Conservation (phyloP, 2,329 filamentous ascomycete species). For the Ophiostoma australiae region DNA sequence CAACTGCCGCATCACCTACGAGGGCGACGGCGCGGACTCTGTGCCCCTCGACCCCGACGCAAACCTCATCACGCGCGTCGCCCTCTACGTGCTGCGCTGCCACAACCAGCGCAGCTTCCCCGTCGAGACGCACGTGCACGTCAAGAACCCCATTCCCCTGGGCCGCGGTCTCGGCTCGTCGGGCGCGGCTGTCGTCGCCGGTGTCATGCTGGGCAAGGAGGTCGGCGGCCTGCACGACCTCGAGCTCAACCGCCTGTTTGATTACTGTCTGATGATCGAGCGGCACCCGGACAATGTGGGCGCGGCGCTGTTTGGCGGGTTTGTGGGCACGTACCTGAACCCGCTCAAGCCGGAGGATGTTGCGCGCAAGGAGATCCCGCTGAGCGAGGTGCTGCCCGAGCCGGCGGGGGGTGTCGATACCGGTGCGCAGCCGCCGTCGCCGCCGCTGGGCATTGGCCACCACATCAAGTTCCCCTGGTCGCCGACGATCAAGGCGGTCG, state of each 20-base stretch:
- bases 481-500: slow-evolving; percentile 90
- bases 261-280: slow-evolving; percentile 97
- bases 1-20: slow-evolving; percentile 88
- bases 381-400: slow-evolving; percentile 85
- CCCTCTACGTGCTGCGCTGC: slow-evolving; percentile 90
- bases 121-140: slow-evolving; percentile 80
- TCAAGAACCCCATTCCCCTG: slow-evolving; percentile 91
- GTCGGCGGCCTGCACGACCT: slow-evolving; percentile 72
- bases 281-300: slow-evolving; percentile 92
- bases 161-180: slow-evolving; percentile 92
- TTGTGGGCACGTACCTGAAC: slow-evolving; percentile 94
- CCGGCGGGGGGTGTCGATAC: slow-evolving; percentile 90
- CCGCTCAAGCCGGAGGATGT: slow-evolving; percentile 85
- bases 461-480: slow-evolving; percentile 96
- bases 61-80: slow-evolving; percentile 91
- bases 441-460: slow-evolving; percentile 88
- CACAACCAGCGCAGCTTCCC: slow-evolving; percentile 84
- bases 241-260: slow-evolving; percentile 75
- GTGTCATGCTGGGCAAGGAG: slow-evolving; percentile 87
- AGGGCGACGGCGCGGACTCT: slow-evolving; percentile 67
- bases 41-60: slow-evolving; percentile 78
- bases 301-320: slow-evolving; percentile 90
- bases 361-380: slow-evolving; percentile 84
- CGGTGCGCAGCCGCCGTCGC: slow-evolving; percentile 76
- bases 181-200: slow-evolving; percentile 89